Evolutionary conservation across 768 basidiomycete genomes (phyloP), one percentile per base, ranked within the genome.

Genomic region (Daedaleopsis sinensis): DNA sequence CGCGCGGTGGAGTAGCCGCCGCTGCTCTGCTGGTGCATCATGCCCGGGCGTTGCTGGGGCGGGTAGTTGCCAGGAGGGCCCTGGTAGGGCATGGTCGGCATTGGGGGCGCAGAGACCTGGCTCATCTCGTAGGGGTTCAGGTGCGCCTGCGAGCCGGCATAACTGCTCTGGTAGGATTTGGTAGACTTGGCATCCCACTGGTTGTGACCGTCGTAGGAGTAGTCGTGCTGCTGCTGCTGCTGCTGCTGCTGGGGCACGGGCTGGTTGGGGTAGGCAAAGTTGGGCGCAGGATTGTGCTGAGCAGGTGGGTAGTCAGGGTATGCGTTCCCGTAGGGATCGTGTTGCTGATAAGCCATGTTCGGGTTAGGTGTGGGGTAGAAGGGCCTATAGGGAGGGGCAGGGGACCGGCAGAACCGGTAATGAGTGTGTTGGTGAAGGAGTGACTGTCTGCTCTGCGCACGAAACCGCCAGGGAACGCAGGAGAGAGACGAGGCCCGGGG

Each of bases 61-160:
- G 88, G 89, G 71, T 89, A 88, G 65, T 88, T 82, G 55, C 73
- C 72, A 50, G 70, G 74, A 48, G 68, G 67, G 8, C 68, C 78
- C 53, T 72, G 64, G 69, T 86, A 84, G 12, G 79, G 79, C 67
- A 85, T 75, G 27, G 76, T 49, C n/a, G 88, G 87, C 37, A 88
- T 74, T 10, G 86, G 84, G 13, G 88, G 83, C 10, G 73, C 55
- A 56, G 69, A 66, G 46, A 74, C 79, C 66, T 86, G 82, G 72
- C 77, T 78, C 82, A 84, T 83, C 65, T 82, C 87, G 56, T 65
- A 56, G 24, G 88, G 82, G 55, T 85, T 84, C 65, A 92, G 84
- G 70, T 91, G 89, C 27, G 78, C 84, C 68, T 91, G 89, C 5
- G 91, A 92, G 73, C 88, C 85, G 65, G 80, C 80, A 67, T 81